A percentile compares a stretch with the other conserved stretches of the same genome.
Conservation (phyloP, 345 rosid species). For the Laguncularia racemosa region DNA sequence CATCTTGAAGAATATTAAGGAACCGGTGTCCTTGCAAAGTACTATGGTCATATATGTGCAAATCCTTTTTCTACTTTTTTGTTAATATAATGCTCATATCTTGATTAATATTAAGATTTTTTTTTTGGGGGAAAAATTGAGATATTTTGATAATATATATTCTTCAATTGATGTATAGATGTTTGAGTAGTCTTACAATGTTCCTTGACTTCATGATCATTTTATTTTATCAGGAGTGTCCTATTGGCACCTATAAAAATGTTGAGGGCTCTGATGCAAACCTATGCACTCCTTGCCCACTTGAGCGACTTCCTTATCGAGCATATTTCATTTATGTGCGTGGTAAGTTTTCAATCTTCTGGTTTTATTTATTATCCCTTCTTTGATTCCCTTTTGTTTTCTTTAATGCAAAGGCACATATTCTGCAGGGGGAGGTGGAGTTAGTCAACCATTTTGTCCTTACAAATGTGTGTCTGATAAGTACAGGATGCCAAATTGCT, state of each 20-base stretch:
- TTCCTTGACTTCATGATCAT: not conserved
- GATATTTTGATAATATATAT: too few species aligned
- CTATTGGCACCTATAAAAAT: constrained; percentile 86
- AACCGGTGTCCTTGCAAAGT: too few species aligned
- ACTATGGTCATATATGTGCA: too few species aligned
- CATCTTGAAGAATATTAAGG: too few species aligned
- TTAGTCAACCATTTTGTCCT: constrained; percentile 57
- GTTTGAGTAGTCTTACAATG: too few species aligned
- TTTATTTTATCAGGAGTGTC: constrained; percentile 68
- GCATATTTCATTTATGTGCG: constrained; percentile 73
- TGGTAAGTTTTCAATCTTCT: constrained; percentile 35
- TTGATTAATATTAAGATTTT: too few species aligned
- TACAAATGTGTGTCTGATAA: constrained; percentile 84
- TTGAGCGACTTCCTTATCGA: constrained; percentile 73
- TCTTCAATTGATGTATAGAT: too few species aligned
- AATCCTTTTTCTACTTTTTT: too few species aligned
- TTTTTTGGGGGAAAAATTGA: too few species aligned
- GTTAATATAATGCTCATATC: too few species aligned
- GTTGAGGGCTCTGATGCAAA: constrained; percentile 75
- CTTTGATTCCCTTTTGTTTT: constrained; percentile 8
- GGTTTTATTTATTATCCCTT: constrained; percentile 2
- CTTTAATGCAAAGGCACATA: constrained; percentile 9
- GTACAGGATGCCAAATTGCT: constrained; percentile 95
- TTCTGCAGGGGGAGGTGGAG: constrained; percentile 93
- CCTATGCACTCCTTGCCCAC: constrained; percentile 81